Base-by-base conservation (phyloP, 139 green algal species). In the Closterium sp. region DNA sequence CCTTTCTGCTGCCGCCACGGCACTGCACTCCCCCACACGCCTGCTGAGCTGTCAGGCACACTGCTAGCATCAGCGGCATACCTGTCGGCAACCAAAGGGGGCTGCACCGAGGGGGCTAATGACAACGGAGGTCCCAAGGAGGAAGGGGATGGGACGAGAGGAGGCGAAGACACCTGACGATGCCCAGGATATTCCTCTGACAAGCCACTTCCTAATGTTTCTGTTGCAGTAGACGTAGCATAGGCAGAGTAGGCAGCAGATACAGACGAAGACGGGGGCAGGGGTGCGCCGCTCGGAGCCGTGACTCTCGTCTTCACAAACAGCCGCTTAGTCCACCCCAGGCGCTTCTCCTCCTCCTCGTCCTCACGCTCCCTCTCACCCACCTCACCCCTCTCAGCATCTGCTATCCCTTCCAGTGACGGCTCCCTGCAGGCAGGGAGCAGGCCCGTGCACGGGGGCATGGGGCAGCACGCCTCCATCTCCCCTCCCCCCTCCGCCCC, bases 391-490 rank as follows among this genome's bases (percentile, higher is more conserved):
- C 62, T 24, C 17, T 79, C 62, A 27, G 62, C 62, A 79, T 79
- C 62, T 79, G 19, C 62, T 27, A 13, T 24, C 62, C 62, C 62
- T 24, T 79, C 62, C 62, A 79, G 62, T 27, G 62, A 79, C 62
- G 85, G 85, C 28, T 87, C 85, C 28, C 85, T 30, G n/a, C 85
- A 87, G 28, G 85, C 28, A 17, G 85, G 85, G 7, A 87, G n/a
- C 85, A 32, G 28, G 28, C 28, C 85, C 10, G 28, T 30, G 85
- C 85, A 87, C 4, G 85, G 85, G 6, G 85, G 85, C 85, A 87
- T 87, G 85, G 85, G 85, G 85, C 85, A 87, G 28, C 85, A 87
- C 85, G 28, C 85, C 85, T 87, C 85, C 62, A 79, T 79, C 62
- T 79, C 62, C 62, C 17, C 62, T 79, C 19, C 62, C 62, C 62